Percentiles rank a stretch among this genome's conserved stretches.
Conservation (phyloP, 2,329 filamentous ascomycete species). For the Aspergillus sp. region DNA sequence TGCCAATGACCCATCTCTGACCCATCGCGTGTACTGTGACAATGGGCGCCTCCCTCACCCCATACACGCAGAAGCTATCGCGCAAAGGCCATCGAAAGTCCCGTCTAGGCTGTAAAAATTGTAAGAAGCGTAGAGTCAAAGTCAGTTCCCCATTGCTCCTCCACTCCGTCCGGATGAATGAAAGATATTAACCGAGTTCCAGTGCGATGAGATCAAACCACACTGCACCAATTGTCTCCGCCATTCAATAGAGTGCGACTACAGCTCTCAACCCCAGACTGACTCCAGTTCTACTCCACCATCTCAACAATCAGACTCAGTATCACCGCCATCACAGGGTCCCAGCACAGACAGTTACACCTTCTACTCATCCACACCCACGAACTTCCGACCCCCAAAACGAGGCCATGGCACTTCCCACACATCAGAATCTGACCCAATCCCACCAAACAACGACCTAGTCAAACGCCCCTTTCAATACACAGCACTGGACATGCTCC, state of each 20-base stretch:
- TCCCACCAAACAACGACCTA: background rate
- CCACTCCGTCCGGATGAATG: background rate
- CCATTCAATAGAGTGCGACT: conserved; percentile 16
- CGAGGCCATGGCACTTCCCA: background rate
- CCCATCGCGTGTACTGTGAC: too few species aligned
- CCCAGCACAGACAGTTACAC: background rate
- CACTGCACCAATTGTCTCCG: conserved; percentile 15
- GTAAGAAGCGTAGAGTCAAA: background rate
- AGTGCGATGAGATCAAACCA: conserved; percentile 20
- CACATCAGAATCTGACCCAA: background rate
- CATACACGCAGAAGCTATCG: background rate
- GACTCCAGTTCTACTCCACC: too few species aligned
- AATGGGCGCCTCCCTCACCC: background rate
- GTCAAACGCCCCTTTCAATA: conserved; percentile 15
- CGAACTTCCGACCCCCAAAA: conserved; percentile 12
- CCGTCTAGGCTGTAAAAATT: background rate
- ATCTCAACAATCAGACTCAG: too few species aligned
- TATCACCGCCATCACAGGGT: too few species aligned
- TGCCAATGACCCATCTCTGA: too few species aligned
- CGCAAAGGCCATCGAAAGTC: background rate
- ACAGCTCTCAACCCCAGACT: background rate
- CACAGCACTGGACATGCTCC: conserved; percentile 15
- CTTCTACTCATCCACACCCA: conserved; percentile 11
- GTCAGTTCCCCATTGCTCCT: background rate
- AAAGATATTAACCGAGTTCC: background rate